Base-by-base conservation (phyloP, 2,329 filamentous ascomycete species). In the Calonectria pseudoturangicola region DNA sequence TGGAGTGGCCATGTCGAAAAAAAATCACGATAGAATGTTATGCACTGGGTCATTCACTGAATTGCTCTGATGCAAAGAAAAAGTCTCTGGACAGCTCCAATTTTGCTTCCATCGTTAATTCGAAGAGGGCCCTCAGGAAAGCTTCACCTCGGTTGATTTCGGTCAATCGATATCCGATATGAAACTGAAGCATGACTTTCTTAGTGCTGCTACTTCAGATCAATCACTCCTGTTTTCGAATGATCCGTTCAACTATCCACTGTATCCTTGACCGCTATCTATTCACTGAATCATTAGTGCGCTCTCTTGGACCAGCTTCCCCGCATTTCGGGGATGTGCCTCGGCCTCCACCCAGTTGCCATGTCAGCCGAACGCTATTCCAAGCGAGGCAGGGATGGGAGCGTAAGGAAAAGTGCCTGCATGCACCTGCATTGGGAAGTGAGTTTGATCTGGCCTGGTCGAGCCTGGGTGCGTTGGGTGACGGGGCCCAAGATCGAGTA, bases 1-100 rank as follows among this genome's bases (percentile, higher is more conserved):
- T 13, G 74, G 74, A 6, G 76, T 75, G 18, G 80, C 74, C 77
- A 80, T 80, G 28, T 10, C 68, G 39, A 62, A 54, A 47, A 62
- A 54, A 27, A 33, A n/a, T 48, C 4, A 18, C n/a, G 36, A 21
- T 21, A 13, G 27, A 45, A 9, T 12, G n/a, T 18, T 21, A 27
- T 41, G 28, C 27, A 18, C 7, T 18, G 15, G 50, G 47, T 27
- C 7, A 47, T 48, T 15, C n/a, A n/a, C 33, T 36, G 10, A 36
- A 9, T 36, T 36, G 33, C 8, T 36, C 7, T 6, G 33, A 36
- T 36, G 33, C 27, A 21, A 30, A 63, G 8, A 36, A 45, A 27
- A 47, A 27, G 12, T 2, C n/a, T 58, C 18, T 41, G 4, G n/a
- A 27, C 12, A 13, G 16, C n/a, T 25, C 21, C 21, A 15, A 25